Conservation (phyloP, 139 green algal genomes). For the Closterium sp. region DNA sequence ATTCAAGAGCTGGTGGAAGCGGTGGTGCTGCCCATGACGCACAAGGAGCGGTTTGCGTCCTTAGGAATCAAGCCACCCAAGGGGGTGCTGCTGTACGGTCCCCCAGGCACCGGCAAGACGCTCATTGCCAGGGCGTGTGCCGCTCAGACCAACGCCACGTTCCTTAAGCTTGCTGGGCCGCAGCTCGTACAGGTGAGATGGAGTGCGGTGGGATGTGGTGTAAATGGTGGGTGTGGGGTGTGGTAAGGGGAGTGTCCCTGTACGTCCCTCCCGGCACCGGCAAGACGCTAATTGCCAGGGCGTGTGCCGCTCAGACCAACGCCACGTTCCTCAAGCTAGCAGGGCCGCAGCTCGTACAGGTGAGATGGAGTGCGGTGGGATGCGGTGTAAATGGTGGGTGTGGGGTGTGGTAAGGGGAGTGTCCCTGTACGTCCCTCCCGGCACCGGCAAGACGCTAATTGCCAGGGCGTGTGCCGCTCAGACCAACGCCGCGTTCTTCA, state of each 20-base stretch:
- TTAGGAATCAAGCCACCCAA: conserved; percentile 96
- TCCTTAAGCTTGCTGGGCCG: conserved; percentile 97
- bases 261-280: conserved; percentile 89
- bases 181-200: conserved; percentile 71
- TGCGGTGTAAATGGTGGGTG: too few species aligned
- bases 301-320: conserved; percentile 96
- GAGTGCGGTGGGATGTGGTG: too few species aligned
- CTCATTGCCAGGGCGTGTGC: conserved; percentile 90
- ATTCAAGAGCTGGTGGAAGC: conserved; percentile 95
- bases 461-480: conserved; percentile 88
- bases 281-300: conserved; percentile 96
- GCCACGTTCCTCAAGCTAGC: conserved; percentile 98
- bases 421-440: conserved; percentile 79
- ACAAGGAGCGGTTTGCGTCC: conserved; percentile 87
- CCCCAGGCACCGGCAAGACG: conserved; percentile 93
- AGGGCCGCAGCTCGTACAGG: conserved; percentile 83
- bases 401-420: conserved; percentile 63
- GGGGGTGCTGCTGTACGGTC: conserved; percentile 87
- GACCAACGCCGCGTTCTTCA: conserved; percentile 97
- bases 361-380: conserved; percentile 64
- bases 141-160: conserved; percentile 97
- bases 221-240: not conserved
- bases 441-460: conserved; percentile 95
- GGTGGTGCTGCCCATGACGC: conserved; percentile 97
- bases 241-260: conserved; percentile 87